Percentiles rank a stretch among this genome's conserved stretches.
These are phyloP conservation scores for Penicillium sp. DNA, from an alignment of 2,329 filamentous ascomycete genomes.

Conservation along the genomic window DNA sequence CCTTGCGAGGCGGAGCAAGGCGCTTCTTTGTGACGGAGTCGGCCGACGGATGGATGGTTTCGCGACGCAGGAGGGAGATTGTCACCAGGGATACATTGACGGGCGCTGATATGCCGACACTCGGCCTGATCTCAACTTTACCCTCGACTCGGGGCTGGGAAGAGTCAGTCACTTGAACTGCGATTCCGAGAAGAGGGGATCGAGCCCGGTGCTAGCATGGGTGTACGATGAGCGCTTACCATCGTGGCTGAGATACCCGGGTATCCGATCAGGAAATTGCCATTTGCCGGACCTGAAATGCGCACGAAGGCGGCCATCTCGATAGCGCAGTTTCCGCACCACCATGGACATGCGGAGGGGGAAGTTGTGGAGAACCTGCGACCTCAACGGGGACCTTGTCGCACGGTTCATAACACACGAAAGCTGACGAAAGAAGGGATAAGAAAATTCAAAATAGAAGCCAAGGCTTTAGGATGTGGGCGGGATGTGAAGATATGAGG, in stretches of 20 bases:
- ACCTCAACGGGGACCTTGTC: constrained; percentile 22
- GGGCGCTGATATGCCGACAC: constrained; percentile 77
- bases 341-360: constrained; percentile 37
- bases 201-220: background rate
- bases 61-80: constrained; percentile 86
- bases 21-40: constrained; percentile 92
- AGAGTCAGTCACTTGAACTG: constrained; percentile 9
- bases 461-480: background rate
- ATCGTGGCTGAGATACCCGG: constrained; percentile 95
- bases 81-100: constrained; percentile 89
- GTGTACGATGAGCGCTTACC: constrained; percentile 55
- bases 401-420: constrained; percentile 25
- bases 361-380: constrained; percentile 24
- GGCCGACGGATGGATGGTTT: constrained; percentile 93
- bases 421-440: background rate
- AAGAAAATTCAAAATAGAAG: background rate
- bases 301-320: constrained; percentile 78
- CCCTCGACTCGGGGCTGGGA: constrained; percentile 88
- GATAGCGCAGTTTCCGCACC: constrained; percentile 35
- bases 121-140: constrained; percentile 91
- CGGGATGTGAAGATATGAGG: too few relatives aligned
- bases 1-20: constrained; percentile 81
- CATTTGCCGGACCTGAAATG: constrained; percentile 95
- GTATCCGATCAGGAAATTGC: constrained; percentile 93
- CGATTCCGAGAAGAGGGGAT: background rate